Evolutionary conservation across 176 grass and related monocot genomes (phyloP).

Genomic region (Lolium perenne): DNA sequence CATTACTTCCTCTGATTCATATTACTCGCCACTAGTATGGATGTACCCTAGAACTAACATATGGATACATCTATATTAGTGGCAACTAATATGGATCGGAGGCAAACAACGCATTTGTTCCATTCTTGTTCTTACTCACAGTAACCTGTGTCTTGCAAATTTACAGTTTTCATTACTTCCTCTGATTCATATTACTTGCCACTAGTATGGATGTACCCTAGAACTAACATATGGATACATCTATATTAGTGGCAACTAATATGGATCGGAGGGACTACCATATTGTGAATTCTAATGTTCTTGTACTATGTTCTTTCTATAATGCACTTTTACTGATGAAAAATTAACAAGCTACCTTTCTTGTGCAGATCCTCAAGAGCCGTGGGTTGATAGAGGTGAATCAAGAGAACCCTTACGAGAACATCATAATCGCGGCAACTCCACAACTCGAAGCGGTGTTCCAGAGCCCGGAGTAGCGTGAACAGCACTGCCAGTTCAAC

Average conservation of each 20-base stretch:
- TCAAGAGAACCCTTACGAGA: constrained; percentile 62
- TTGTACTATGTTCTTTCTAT: background rate
- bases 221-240: no score
- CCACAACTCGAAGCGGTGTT: constrained; percentile 53
- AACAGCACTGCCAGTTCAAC: background rate
- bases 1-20: background rate
- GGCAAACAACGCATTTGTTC: background rate
- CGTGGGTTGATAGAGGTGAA: constrained; percentile 63
- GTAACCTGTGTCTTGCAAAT: background rate
- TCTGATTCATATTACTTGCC: no score
- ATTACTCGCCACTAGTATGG: no score
- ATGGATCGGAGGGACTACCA: background rate
- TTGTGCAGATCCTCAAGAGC: constrained; percentile 71
- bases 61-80: no score
- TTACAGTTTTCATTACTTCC: constrained; percentile 4
- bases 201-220: no score
- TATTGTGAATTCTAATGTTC: background rate
- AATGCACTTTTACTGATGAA: background rate
- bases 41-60: no score
- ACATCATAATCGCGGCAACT: constrained; percentile 58
- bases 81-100: no score
- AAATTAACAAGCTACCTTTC: background rate
- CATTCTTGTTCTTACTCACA: background rate
- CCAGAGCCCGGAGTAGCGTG: constrained; percentile 8
- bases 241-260: no score